These are phyloP conservation scores for Colletotrichum salicis DNA, from an alignment of 2,329 filamentous ascomycete species.

Conservation along the genomic window DNA sequence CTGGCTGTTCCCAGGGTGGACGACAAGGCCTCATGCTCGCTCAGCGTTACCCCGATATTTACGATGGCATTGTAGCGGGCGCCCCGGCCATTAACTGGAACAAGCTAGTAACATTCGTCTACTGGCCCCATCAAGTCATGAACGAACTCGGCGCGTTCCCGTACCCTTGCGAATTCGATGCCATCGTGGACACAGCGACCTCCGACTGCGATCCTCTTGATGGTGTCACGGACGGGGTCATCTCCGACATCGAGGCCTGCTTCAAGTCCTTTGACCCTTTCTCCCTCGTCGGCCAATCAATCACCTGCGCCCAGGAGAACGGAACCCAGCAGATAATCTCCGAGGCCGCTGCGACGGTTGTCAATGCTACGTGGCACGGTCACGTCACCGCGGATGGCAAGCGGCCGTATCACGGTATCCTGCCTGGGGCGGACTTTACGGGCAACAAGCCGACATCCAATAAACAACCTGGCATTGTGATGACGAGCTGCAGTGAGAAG, in stretches of 20 bases:
- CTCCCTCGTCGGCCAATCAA: conserved; percentile 25
- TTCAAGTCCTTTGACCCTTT: conserved; percentile 39
- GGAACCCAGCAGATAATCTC: neutral
- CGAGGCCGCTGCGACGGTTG: neutral
- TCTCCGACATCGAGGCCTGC: conserved; percentile 28
- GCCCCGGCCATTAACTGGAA: conserved; percentile 15
- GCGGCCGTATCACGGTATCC: neutral
- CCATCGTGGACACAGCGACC: conserved; percentile 47
- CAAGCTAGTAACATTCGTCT: neutral
- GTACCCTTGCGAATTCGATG: conserved; percentile 3
- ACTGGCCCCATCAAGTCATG: conserved; percentile 11
- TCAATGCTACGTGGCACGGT: neutral
- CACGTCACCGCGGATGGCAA: neutral
- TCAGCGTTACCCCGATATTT: conserved; percentile 58
- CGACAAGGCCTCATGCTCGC: conserved; percentile 60
- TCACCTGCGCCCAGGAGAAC: neutral
- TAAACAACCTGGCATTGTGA: neutral
- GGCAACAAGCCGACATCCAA: neutral
- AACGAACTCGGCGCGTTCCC: conserved; percentile 38
- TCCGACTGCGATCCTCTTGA: conserved; percentile 41
- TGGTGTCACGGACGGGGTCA: conserved; percentile 39
- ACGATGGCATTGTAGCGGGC: conserved; percentile 52
- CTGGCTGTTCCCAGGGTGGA: conserved; percentile 63
- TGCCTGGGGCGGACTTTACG: neutral
- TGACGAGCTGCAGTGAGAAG: neutral